Evolutionary conservation across 352 stramenopile species (phyloP), one percentile per base, ranked within the genome.

Genomic region (Albugo candida): DNA sequence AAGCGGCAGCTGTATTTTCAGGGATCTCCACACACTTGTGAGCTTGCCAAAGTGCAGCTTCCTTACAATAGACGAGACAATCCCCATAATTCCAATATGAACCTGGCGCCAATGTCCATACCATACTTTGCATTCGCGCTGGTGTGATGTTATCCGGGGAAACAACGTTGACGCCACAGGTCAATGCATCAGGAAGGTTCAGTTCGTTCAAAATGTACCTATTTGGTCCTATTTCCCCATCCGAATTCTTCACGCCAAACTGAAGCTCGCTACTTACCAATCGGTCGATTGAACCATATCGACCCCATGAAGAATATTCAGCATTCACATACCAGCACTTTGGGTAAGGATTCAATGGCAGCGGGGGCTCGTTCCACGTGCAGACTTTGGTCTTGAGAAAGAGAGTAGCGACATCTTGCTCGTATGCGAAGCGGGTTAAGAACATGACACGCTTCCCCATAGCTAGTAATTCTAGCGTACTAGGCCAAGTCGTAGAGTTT

Each of bases 131-230:
- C n/a, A 89, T 81, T 14, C 76, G 73, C 55, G 72, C 81, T 10
- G 76, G 76, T 13, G 76, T 86, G 46, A 89, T 68, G 38, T 89
- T 89, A 47, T 89, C 76, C 0, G 73, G 76, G 36, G 76, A 89
- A 31, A 74, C 67, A n/a, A 86, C 56, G 46, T 86, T 86, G 21
- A 83, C 73, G 0, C 70, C 73, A 45, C 76, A 89, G 21, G 81
- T 58, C 34, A 72, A 49, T 49, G 86, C 48, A 11, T 61, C 60
- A 12, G 76, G 76, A 36, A 89, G 59, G 24, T 65, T 63, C 24
- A 65, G 59, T 31, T 89, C 73, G 41, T 84, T 62, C 17, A 89
- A 50, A 39, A 89, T 46, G 48, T 83, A 59, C 36, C 68, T 58
- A 54, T 89, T 85, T 13, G 41, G 54, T 14, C 76, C 76, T 24